These are phyloP conservation scores for Dioscorea alata DNA, from an alignment of 106 monocot species.

Conservation along the genomic window DNA sequence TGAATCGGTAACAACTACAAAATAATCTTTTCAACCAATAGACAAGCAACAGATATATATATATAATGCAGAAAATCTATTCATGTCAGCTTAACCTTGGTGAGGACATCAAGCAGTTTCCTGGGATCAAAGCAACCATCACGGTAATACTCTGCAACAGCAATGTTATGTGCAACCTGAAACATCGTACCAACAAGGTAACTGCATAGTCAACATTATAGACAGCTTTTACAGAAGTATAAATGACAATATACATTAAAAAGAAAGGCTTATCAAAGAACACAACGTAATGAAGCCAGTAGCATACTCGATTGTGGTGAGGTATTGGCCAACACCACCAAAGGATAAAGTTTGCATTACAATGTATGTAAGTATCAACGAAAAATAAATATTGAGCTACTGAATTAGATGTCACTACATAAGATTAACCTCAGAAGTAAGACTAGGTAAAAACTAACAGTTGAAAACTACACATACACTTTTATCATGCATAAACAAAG, in stretches of 20 bases:
- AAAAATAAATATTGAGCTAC: too few relatives aligned
- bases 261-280: too few relatives aligned
- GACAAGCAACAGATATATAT: conserved; percentile 1
- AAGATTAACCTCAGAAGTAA: too few relatives aligned
- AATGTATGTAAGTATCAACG: not conserved
- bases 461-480: too few relatives aligned
- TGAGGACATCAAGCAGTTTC: conserved; percentile 48
- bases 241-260: too few relatives aligned
- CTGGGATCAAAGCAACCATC: conserved; percentile 59
- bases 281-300: not conserved
- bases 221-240: too few relatives aligned
- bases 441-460: too few relatives aligned
- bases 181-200: not conserved
- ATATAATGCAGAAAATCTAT: not conserved
- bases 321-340: not conserved
- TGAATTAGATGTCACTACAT: too few relatives aligned
- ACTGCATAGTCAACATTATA: not conserved
- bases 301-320: not conserved
- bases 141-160: conserved; percentile 49
- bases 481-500: too few relatives aligned
- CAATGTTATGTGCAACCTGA: conserved; percentile 80
- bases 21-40: too few relatives aligned
- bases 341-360: not conserved
- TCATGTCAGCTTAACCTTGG: conserved; percentile 47
- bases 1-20: not conserved